Evolutionary conservation across 2,329 filamentous ascomycete genomes (phyloP), one percentile per base, ranked within the genome.

Genomic region (Clathrospora elynae): DNA sequence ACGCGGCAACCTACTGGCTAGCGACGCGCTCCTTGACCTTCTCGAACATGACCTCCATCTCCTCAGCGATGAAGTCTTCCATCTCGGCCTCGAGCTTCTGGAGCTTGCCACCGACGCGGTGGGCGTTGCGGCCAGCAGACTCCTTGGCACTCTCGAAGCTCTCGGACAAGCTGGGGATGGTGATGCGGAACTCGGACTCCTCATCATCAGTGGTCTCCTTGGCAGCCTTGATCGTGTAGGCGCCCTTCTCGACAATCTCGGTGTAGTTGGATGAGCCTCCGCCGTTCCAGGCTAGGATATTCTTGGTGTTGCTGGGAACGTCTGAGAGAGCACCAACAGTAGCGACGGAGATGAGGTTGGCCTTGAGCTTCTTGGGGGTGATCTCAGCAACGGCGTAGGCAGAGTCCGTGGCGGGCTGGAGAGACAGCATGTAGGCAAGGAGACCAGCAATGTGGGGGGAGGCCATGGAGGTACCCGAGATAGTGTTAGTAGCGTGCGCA

Each of bases 401-500:
- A 28, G 95, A 99, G 75, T 95, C 89, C 64, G 82, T 81, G 56
- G 87, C 78, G 34, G 93, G 93, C 78, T 97, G 91, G 43, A 99
- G 90, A 56, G 93, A 99, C 49, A 99, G 85, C 76, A 95, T 88
- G 82, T 99, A 99, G 77, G 93, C 93, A 64, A 97, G 80, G 54
- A 99, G 90, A 82, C 93, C 93, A 70, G 86, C 87, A 71, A 99
- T 87, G 75, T 99, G 93, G 62, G 93, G 93, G 52, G 93, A 97
- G 52, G 93, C 93, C 93, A 99, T 99, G 41, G 93, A 99, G 58
- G 93, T 99, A 73, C 93, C 93, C 28, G 92, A 97, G 78, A 99
- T 99, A 77, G 90, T 96, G 85, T 99, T 99, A 78, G 90, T 84
- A 67, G 93, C 92, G 67, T 92, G 86, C 75, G 93, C 88, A 83